A percentile compares a stretch with the other conserved stretches of the same genome.
Evolutionary conservation across 352 stramenopile genomes (phyloP).

Genomic region (Globisporangium irregulare): DNA sequence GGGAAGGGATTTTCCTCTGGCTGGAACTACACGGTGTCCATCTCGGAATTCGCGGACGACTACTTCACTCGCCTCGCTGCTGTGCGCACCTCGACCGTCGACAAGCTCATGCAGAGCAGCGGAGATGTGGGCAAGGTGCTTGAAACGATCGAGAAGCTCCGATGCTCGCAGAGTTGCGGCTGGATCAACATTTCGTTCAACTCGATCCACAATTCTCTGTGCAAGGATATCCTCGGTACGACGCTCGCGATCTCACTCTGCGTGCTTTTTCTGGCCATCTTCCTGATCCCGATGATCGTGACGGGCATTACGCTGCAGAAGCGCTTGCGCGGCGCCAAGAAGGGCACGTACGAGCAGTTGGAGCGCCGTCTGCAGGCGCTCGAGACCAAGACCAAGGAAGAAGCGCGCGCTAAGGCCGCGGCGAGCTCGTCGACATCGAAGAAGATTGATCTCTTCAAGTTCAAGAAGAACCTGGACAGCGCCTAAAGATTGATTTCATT

Average conservation of each 20-base stretch:
- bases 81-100: conserved; percentile 37
- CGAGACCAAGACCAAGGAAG: conserved; percentile 54
- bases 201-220: conserved; percentile 67
- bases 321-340: conserved; percentile 67
- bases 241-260: conserved; percentile 77
- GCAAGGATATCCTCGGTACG: conserved; percentile 70
- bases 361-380: conserved; percentile 67
- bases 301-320: conserved; percentile 76
- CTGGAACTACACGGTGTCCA: conserved; percentile 67
- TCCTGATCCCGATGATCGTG: conserved; percentile 72
- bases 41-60: conserved; percentile 54
- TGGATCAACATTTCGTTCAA: conserved; percentile 86
- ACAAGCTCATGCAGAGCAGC: conserved; percentile 37
- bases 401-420: conserved; percentile 21
- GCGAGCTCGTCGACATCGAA: conserved; percentile 16
- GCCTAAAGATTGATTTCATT: conserved; percentile 1
- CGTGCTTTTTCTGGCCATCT: conserved; percentile 72
- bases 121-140: conserved; percentile 55
- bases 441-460: conserved; percentile 46
- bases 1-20: conserved; percentile 50
- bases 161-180: conserved; percentile 72
- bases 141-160: conserved; percentile 52
- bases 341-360: conserved; percentile 78
- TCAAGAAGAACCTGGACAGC: conserved; percentile 39
- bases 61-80: conserved; percentile 52